A percentile compares a stretch with the other conserved stretches of the same genome.
Conservation (phyloP, 129 eudicot species). For the Flaveria ramosissima region DNA sequence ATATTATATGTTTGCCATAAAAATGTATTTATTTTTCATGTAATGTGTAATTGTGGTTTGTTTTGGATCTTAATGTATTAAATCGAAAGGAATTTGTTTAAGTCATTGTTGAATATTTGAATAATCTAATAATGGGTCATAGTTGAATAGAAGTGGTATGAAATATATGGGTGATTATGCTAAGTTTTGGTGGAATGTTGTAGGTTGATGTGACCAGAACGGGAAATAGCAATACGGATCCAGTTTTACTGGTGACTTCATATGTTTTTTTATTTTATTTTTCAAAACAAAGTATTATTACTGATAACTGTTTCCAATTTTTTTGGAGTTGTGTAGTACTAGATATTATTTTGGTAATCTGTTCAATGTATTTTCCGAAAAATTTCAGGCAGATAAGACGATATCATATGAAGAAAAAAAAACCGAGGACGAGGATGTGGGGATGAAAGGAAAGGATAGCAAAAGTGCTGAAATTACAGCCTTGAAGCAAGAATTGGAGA, state of each 20-base stretch:
- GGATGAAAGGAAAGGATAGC: conserved; percentile 44
- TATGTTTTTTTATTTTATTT: neutral
- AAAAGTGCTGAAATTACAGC: conserved; percentile 41
- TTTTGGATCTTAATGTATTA: too few species aligned
- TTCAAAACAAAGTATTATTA: neutral
- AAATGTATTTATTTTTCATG: too few species aligned
- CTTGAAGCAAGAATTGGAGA: conserved; percentile 58
- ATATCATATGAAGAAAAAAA: conserved; percentile 49
- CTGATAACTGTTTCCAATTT: neutral
- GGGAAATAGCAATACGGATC: conserved; percentile 33
- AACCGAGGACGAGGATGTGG: conserved; percentile 48
- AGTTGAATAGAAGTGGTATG: neutral
- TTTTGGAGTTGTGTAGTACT: neutral
- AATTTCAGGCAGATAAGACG: conserved; percentile 49
- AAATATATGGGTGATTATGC: neutral
- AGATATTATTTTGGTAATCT: neutral
- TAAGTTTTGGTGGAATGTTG: conserved; percentile 18
- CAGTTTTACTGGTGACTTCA: conserved; percentile 23
- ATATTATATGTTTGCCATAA: too few species aligned
- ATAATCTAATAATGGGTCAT: neutral
- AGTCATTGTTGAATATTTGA: too few species aligned
- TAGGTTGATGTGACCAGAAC: conserved; percentile 46
- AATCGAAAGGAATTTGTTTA: too few species aligned
- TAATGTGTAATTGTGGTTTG: too few species aligned
- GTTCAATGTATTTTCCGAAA: neutral